Conservation (phyloP, 768 basidiomycete genomes). For the Boletus rubroflammeus region DNA sequence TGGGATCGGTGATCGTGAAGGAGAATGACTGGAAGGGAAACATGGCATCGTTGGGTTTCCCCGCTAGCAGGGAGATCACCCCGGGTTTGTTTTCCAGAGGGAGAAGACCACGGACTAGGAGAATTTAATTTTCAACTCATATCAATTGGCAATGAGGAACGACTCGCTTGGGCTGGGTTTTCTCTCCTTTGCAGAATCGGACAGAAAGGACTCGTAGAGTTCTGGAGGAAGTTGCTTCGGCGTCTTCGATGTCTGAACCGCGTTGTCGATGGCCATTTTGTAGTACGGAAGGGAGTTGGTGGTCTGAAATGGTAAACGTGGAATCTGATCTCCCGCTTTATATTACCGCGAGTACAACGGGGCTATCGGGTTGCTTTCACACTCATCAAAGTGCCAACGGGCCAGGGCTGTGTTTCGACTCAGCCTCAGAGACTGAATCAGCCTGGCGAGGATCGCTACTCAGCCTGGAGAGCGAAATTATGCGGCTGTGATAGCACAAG, state of each 20-base stretch:
- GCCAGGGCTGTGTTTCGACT: constrained; percentile 2
- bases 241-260: neutral
- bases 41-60: constrained; percentile 86
- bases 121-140: neutral
- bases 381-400: neutral
- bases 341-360: neutral
- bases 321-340: neutral
- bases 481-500: neutral
- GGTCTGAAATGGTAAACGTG: neutral
- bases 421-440: neutral
- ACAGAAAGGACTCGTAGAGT: constrained; percentile 60
- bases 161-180: constrained; percentile 61
- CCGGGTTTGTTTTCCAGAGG: constrained; percentile 78
- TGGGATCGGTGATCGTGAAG: constrained; percentile 55
- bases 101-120: constrained; percentile 61
- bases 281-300: neutral
- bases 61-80: constrained; percentile 78
- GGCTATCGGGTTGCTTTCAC: neutral
- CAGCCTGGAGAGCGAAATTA: neutral
- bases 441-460: neutral
- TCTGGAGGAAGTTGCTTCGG: constrained; percentile 41
- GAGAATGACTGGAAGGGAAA: constrained; percentile 88
- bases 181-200: constrained; percentile 55
- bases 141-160: neutral
- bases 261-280: constrained; percentile 7